phyloP scores from a whole-genome alignment of 441 rosid genomes.

The Jatropha multifida region DNA sequence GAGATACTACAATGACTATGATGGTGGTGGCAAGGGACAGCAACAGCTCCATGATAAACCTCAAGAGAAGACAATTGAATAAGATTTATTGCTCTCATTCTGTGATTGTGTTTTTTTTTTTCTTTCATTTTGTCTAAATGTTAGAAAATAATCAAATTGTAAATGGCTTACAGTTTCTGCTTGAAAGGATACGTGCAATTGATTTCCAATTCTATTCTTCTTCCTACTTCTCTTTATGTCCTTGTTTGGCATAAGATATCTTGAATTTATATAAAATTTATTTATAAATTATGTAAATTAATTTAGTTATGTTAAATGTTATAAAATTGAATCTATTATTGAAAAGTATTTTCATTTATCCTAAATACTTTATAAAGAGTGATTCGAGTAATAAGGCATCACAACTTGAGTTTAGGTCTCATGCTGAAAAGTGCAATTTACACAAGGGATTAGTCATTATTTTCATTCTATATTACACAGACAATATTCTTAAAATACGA shows the following conservation, averaged over 20 bases:
- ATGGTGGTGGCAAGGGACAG: not conserved
- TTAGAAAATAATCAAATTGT: not conserved
- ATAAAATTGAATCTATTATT: too few species aligned
- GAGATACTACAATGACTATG: slow-evolving; percentile 32
- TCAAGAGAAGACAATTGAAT: not conserved
- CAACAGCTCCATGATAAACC: slow-evolving; percentile 4
- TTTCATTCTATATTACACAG: too few species aligned
- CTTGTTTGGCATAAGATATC: not conserved
- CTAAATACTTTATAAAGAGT: too few species aligned
- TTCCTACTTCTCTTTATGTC: not conserved
- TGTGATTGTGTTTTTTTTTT: not conserved
- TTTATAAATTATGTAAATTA: too few species aligned
- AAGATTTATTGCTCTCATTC: not conserved
- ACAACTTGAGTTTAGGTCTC: too few species aligned
- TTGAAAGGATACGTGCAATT: not conserved
- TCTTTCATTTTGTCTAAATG: not conserved
- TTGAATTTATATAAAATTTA: too few species aligned
- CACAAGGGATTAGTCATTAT: too few species aligned
- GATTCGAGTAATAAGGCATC: too few species aligned
- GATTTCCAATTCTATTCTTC: slow-evolving; percentile 1
- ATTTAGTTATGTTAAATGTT: too few species aligned
- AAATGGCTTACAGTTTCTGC: not conserved
- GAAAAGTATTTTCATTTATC: too few species aligned
- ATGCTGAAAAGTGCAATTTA: too few species aligned
- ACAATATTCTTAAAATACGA: too few species aligned